A percentile compares a stretch with the other conserved stretches of the same genome.
phyloP scores from a whole-genome alignment of 495 filamentous ascomycete genomes.

The Lepraria neglecta region DNA sequence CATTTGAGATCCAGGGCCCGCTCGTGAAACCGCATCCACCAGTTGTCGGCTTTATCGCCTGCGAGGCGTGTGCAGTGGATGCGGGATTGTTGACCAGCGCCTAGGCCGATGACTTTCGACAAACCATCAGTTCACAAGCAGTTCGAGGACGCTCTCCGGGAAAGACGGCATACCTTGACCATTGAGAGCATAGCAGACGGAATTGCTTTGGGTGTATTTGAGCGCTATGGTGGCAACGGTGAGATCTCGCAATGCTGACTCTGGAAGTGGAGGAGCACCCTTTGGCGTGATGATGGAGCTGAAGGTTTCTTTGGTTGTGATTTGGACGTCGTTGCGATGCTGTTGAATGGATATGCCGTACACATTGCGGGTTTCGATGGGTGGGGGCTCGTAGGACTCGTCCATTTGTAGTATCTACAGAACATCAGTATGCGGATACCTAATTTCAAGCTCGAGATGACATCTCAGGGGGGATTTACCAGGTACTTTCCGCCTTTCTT shows the following conservation, averaged over 20 bases:
- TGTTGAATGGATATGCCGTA: slow-evolving; percentile 83
- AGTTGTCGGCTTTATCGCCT: slow-evolving; percentile 98
- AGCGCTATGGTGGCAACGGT: slow-evolving; percentile 93
- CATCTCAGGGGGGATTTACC: slow-evolving; percentile 22
- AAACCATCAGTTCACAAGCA: no score
- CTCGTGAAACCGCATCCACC: slow-evolving; percentile 97
- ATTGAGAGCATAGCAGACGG: slow-evolving; percentile 93
- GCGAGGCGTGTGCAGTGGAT: slow-evolving; percentile 98
- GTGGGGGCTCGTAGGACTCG: slow-evolving; percentile 67
- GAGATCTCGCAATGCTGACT: slow-evolving; percentile 78
- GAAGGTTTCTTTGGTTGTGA: slow-evolving; percentile 78
- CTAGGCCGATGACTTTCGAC: slow-evolving; percentile 51
- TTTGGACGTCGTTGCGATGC: slow-evolving; percentile 83
- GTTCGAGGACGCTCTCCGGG: no score
- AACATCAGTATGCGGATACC: background rate
- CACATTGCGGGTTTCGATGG: slow-evolving; percentile 73
- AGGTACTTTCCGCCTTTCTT: slow-evolving; percentile 98
- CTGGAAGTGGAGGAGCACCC: slow-evolving; percentile 62
- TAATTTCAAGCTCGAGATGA: background rate
- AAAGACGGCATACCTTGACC: slow-evolving; percentile 49
- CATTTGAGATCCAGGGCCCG: slow-evolving; percentile 81
- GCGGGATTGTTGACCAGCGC: slow-evolving; percentile 92
- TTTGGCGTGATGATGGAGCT: slow-evolving; percentile 76
- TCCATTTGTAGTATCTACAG: slow-evolving; percentile 75
- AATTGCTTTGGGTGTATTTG: slow-evolving; percentile 98